Percentiles rank a stretch among this genome's conserved stretches.
Conservation (phyloP, 768 basidiomycete species). For the Auricularia sp. region DNA sequence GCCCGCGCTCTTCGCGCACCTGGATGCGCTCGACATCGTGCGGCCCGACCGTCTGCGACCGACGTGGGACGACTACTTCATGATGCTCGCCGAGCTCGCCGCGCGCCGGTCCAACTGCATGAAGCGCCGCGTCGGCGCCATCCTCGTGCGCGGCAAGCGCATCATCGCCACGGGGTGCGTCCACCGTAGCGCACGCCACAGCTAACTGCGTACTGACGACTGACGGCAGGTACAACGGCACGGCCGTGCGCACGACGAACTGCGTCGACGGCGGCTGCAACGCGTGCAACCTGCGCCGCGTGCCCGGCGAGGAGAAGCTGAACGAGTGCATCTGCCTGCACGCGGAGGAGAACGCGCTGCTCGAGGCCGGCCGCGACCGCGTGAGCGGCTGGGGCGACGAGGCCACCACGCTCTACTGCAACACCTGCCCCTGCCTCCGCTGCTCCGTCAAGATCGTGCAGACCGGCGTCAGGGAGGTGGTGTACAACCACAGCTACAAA, state of each 20-base stretch:
- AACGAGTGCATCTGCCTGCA: constrained; percentile 90
- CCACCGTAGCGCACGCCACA: background rate
- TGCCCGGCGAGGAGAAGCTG: constrained; percentile 32
- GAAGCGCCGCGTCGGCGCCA: constrained; percentile 92
- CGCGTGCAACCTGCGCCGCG: constrained; percentile 58
- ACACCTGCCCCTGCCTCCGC: constrained; percentile 97
- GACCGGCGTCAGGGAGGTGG: constrained; percentile 80
- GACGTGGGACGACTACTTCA: constrained; percentile 94
- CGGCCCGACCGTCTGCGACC: constrained; percentile 73
- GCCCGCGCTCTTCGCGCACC: constrained; percentile 44
- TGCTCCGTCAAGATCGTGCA: constrained; percentile 98
- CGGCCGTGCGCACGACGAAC: constrained; percentile 79
- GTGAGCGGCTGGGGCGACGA: constrained; percentile 42
- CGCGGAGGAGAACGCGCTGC: constrained; percentile 93
- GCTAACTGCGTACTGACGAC: background rate
- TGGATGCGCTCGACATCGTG: constrained; percentile 59
- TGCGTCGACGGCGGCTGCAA: constrained; percentile 88
- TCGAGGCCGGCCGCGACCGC: constrained; percentile 88
- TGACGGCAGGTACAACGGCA: constrained; percentile 77
- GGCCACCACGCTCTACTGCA: constrained; percentile 88
- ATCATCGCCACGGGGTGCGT: constrained; percentile 59
- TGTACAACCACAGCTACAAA: constrained; percentile 92
- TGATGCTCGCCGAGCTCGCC: constrained; percentile 88
- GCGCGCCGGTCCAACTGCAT: constrained; percentile 90
- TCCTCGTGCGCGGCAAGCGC: constrained; percentile 62